These are phyloP conservation scores for Lasiodiplodia theobromae DNA, from an alignment of 2,329 filamentous ascomycete genomes.

Conservation along the genomic window DNA sequence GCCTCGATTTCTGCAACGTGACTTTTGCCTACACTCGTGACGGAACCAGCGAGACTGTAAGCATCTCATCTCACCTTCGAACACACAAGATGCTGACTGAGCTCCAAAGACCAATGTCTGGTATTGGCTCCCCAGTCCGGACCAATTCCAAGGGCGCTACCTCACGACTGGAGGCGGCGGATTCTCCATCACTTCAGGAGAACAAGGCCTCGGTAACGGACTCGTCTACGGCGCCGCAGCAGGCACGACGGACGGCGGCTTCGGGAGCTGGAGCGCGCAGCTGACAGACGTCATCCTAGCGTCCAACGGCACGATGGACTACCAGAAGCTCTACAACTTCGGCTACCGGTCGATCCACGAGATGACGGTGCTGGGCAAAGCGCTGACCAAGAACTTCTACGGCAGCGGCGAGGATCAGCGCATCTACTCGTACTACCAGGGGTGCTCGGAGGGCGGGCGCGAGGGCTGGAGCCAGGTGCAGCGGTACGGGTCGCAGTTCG, in stretches of 20 bases:
- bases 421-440: slow-evolving; percentile 60
- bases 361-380: slow-evolving; percentile 58
- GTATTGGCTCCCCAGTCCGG: slow-evolving; percentile 54
- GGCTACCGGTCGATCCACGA: slow-evolving; percentile 61
- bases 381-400: slow-evolving; percentile 53
- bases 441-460: slow-evolving; percentile 62
- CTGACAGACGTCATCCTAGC: slow-evolving; percentile 43
- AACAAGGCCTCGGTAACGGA: slow-evolving; percentile 48
- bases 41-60: slow-evolving; percentile 36
- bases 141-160: slow-evolving; percentile 54
- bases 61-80: not conserved
- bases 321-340: slow-evolving; percentile 58
- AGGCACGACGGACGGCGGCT: slow-evolving; percentile 60
- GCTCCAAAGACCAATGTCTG: slow-evolving; percentile 36
- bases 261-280: slow-evolving; percentile 54
- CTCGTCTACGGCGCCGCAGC: slow-evolving; percentile 56
- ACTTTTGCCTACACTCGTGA: slow-evolving; percentile 56
- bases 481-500: slow-evolving; percentile 57
- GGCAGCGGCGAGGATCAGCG: slow-evolving; percentile 30
- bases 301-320: slow-evolving; percentile 61
- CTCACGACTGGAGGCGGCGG: slow-evolving; percentile 57
- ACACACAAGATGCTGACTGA: not conserved
- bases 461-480: slow-evolving; percentile 60
- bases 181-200: slow-evolving; percentile 52
- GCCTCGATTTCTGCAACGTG: slow-evolving; percentile 54